Percentiles rank a stretch among this genome's conserved stretches.
Evolutionary conservation across 1,139 yeast genomes (phyloP).

Genomic region (Candida tetrigidarum): DNA sequence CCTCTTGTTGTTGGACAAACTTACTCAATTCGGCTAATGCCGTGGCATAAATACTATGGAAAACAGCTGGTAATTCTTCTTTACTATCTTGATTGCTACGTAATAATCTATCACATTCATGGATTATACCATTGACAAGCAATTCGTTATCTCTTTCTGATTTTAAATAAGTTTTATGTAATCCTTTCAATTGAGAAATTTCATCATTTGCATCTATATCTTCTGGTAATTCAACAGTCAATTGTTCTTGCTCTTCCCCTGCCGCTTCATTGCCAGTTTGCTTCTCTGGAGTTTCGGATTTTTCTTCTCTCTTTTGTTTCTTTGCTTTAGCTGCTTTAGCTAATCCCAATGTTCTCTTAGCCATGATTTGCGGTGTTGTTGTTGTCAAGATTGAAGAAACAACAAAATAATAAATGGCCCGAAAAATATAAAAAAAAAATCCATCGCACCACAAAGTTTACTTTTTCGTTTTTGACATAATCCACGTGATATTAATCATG

Average conservation of each 20-base stretch:
- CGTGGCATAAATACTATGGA: slow-evolving; percentile 74
- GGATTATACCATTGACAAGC: slow-evolving; percentile 82
- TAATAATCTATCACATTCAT: slow-evolving; percentile 85
- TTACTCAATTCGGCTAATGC: slow-evolving; percentile 72
- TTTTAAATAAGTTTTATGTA: slow-evolving; percentile 63
- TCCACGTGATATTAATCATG: too few relatives aligned
- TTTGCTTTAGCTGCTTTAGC: slow-evolving; percentile 65
- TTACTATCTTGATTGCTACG: slow-evolving; percentile 43
- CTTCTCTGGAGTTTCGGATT: slow-evolving; percentile 19
- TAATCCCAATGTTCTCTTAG: slow-evolving; percentile 80
- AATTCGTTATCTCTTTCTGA: slow-evolving; percentile 63
- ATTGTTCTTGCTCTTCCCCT: slow-evolving; percentile 34
- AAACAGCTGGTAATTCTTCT: slow-evolving; percentile 54
- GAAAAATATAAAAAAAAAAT: too few relatives aligned
- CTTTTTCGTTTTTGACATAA: too few relatives aligned
- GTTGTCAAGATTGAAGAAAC: too few relatives aligned
- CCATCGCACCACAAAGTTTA: too few relatives aligned
- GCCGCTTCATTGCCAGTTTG: slow-evolving; percentile 19
- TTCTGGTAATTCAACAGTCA: slow-evolving; percentile 72
- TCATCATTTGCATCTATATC: slow-evolving; percentile 79
- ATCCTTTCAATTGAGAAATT: slow-evolving; percentile 68
- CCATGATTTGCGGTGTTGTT: slow-evolving; percentile 40
- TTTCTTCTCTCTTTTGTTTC: slow-evolving; percentile 41
- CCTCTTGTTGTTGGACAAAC: slow-evolving; percentile 39
- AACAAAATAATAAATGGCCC: too few relatives aligned